Percentiles rank a stretch among this genome's conserved stretches.
phyloP scores from a whole-genome alignment of 2,329 filamentous ascomycete species.

The Pyrenophora graminea region DNA sequence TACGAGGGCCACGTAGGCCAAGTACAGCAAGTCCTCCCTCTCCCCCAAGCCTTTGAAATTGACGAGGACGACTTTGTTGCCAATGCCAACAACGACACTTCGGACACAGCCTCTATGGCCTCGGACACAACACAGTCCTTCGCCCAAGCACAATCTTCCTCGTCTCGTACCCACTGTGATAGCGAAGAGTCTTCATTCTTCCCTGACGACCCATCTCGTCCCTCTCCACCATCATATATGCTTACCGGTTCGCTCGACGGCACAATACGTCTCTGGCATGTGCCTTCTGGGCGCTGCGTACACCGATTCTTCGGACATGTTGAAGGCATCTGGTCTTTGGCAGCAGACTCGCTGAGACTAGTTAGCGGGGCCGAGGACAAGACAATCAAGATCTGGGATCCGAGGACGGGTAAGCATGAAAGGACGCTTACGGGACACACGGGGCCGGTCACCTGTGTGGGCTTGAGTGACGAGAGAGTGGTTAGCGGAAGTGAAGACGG shows the following conservation, averaged over 20 bases:
- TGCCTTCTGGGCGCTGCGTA: constrained; percentile 76
- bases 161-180: not conserved
- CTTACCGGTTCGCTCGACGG: constrained; percentile 89
- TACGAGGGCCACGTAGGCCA: constrained; percentile 93
- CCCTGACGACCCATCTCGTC: constrained; percentile 63
- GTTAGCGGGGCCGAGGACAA: constrained; percentile 91
- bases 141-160: constrained; percentile 13
- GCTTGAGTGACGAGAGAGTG: constrained; percentile 85
- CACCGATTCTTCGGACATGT: constrained; percentile 96
- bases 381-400: constrained; percentile 96
- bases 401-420: constrained; percentile 86
- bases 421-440: constrained; percentile 88
- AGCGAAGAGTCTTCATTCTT: constrained; percentile 55
- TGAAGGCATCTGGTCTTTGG: constrained; percentile 92
- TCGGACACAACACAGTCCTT: constrained; percentile 27
- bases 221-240: constrained; percentile 85
- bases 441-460: constrained; percentile 90
- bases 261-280: constrained; percentile 92
- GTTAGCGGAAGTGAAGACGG: constrained; percentile 93
- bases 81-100: constrained; percentile 59
- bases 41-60: constrained; percentile 87
- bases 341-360: constrained; percentile 83
- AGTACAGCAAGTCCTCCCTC: constrained; percentile 85
- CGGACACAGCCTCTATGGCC: constrained; percentile 42
- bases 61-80: constrained; percentile 68